A percentile compares a stretch with the other conserved stretches of the same genome.
These are phyloP conservation scores for Arthrobotrys conoides DNA, from an alignment of 2,329 filamentous ascomycete species.

Conservation along the genomic window DNA sequence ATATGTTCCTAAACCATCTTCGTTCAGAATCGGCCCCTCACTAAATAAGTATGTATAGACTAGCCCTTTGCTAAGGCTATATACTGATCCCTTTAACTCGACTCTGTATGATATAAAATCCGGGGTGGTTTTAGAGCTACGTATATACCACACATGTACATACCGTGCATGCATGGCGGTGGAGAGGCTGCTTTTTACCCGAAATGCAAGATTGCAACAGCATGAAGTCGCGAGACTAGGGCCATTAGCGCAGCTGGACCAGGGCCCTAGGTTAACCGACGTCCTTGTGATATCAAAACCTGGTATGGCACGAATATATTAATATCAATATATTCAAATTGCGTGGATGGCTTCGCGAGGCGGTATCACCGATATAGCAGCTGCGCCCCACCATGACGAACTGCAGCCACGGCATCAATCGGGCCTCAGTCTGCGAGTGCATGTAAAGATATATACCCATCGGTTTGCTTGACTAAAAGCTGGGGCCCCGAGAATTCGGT, in stretches of 20 bases:
- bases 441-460: too few relatives aligned
- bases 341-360: not conserved
- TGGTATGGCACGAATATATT: not conserved
- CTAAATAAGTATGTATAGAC: too few relatives aligned
- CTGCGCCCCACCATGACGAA: conserved; percentile 27
- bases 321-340: not conserved
- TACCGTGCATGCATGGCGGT: too few relatives aligned
- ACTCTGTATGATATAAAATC: too few relatives aligned
- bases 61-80: too few relatives aligned
- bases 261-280: not conserved
- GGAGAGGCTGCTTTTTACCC: conserved; percentile 10
- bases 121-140: not conserved
- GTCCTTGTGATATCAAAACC: not conserved
- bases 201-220: conserved; percentile 15
- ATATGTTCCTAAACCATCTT: too few relatives aligned
- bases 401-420: conserved; percentile 1
- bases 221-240: not conserved
- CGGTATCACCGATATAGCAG: not conserved
- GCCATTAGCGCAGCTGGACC: conserved; percentile 35
- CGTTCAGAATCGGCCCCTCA: too few relatives aligned
- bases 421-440: too few relatives aligned
- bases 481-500: conserved; percentile 7
- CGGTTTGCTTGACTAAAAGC: not conserved
- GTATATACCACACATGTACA: too few relatives aligned
- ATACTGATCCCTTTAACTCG: not conserved